These are phyloP conservation scores for Taphrina confusa DNA, from an alignment of 1,139 yeast species.

Conservation along the genomic window DNA sequence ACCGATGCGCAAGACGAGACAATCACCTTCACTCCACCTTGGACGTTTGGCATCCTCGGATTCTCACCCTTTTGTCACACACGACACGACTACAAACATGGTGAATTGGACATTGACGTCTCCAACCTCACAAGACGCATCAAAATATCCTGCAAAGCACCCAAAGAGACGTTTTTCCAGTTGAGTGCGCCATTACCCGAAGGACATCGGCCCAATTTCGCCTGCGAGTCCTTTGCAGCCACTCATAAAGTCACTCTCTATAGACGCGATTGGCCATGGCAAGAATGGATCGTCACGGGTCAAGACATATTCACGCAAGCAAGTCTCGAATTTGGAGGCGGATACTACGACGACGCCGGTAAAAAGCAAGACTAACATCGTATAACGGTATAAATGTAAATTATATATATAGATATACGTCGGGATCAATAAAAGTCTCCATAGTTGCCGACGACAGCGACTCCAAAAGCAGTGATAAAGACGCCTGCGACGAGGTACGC, in stretches of 20 bases:
- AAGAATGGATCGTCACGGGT: constrained; percentile 11
- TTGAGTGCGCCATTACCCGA: constrained; percentile 25
- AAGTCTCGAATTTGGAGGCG: constrained; percentile 32
- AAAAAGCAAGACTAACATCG: constrained; percentile 1
- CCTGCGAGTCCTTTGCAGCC: constrained; percentile 29
- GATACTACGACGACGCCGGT: constrained; percentile 22
- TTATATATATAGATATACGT: neutral
- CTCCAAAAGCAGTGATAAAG: constrained; percentile 1
- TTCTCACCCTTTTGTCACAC: constrained; percentile 5
- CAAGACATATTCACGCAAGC: constrained; percentile 5
- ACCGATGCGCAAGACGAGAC: neutral
- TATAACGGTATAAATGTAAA: neutral
- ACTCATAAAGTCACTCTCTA: constrained; percentile 10
- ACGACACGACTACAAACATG: neutral
- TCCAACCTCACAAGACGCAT: constrained; percentile 3
- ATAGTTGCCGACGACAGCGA: constrained; percentile 25
- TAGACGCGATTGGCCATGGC: constrained; percentile 22
- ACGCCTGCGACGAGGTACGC: neutral
- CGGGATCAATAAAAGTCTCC: constrained; percentile 19
- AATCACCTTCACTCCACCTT: constrained; percentile 27
- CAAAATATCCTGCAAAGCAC: neutral
- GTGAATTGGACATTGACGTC: constrained; percentile 8
- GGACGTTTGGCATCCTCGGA: constrained; percentile 22
- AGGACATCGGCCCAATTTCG: constrained; percentile 26
- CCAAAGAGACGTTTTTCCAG: constrained; percentile 15